Conservation (phyloP, 768 basidiomycete species). For the Gymnopilus dilepis region DNA sequence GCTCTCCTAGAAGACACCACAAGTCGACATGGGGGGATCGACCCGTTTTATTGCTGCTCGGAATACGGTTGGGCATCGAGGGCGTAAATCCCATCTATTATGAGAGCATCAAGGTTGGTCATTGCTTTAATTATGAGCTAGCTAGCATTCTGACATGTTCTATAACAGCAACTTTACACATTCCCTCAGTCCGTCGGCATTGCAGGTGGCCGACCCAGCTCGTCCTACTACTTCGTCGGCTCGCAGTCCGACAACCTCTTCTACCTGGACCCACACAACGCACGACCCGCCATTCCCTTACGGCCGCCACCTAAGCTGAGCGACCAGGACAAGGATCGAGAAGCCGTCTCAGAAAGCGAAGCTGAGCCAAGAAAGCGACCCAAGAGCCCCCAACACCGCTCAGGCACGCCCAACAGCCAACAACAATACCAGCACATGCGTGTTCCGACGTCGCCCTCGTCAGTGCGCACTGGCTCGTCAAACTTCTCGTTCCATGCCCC, state of each 20-base stretch:
- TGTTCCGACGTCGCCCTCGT: conserved; percentile 54
- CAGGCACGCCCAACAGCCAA: conserved; percentile 1
- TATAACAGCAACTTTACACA: conserved; percentile 77
- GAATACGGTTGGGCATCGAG: conserved; percentile 86
- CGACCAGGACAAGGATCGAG: conserved; percentile 1
- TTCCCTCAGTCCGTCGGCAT: conserved; percentile 97
- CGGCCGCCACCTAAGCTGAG: conserved; percentile 41
- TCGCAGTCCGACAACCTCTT: conserved; percentile 87
- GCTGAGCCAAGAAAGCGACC: conserved; percentile 5
- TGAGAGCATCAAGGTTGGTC: conserved; percentile 63
- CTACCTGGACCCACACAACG: conserved; percentile 82
- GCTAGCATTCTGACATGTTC: neutral
- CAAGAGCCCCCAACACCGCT: conserved; percentile 10
- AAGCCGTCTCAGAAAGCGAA: conserved; percentile 12
- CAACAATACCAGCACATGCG: conserved; percentile 24
- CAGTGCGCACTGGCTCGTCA: conserved; percentile 58
- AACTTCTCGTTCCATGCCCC: conserved; percentile 59
- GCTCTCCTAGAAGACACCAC: conserved; percentile 34
- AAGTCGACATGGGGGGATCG: conserved; percentile 72
- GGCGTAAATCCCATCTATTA: conserved; percentile 96
- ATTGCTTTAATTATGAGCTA: neutral
- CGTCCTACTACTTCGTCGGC: conserved; percentile 97
- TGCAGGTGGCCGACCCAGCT: conserved; percentile 95
- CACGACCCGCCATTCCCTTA: conserved; percentile 77
- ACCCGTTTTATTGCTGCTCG: conserved; percentile 86